These are phyloP conservation scores for Tricladium varicosporioides DNA, from an alignment of 2,329 filamentous ascomycete genomes.

Conservation along the genomic window DNA sequence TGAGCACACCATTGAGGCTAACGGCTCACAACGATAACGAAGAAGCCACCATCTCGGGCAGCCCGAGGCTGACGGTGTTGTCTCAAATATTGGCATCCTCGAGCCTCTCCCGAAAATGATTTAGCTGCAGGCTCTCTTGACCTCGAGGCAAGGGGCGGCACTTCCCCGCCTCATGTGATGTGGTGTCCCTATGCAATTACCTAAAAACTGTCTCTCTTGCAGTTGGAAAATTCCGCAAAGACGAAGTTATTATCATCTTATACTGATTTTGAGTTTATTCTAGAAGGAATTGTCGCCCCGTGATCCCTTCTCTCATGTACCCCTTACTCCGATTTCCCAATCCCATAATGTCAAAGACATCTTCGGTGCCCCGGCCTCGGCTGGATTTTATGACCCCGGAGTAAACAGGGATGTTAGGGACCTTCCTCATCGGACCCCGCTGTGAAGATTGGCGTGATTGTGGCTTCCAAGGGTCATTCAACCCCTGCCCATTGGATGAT, in stretches of 20 bases:
- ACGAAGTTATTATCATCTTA: too few relatives aligned
- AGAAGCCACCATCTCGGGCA: not conserved
- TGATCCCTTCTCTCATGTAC: too few relatives aligned
- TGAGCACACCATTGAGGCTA: not conserved
- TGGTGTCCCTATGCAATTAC: not conserved
- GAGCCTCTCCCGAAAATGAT: not conserved
- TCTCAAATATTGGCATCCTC: not conserved
- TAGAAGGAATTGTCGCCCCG: too few relatives aligned
- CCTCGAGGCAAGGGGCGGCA: not conserved
- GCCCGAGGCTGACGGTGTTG: not conserved
- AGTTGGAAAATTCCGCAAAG: too few relatives aligned
- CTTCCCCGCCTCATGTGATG: conserved; percentile 4
- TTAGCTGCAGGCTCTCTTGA: not conserved
- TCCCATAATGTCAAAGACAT: not conserved
- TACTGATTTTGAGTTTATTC: too few relatives aligned
- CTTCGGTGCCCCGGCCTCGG: not conserved
- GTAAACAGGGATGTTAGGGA: not conserved
- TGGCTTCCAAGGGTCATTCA: not conserved
- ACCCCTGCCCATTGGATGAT: not conserved
- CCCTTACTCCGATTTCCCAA: too few relatives aligned
- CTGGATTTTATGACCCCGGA: not conserved
- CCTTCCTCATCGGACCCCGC: conserved; percentile 5
- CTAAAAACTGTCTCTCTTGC: not conserved
- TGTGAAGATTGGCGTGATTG: conserved; percentile 2
- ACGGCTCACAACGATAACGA: not conserved